Percentiles rank a stretch among this genome's conserved stretches.
These are phyloP conservation scores for Podaxis sp. DNA, from an alignment of 768 basidiomycete species.

Conservation along the genomic window DNA sequence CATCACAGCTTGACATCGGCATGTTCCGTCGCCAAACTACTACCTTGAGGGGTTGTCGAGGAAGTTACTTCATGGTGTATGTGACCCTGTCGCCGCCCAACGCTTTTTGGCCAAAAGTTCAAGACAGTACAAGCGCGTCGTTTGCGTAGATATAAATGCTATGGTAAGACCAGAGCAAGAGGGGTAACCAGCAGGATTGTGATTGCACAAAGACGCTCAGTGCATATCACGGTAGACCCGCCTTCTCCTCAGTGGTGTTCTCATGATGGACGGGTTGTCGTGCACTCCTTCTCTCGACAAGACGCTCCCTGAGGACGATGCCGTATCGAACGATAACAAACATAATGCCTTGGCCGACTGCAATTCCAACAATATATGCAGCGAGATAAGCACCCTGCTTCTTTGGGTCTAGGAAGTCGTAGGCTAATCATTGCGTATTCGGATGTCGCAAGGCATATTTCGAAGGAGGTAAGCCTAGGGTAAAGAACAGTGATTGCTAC, in stretches of 20 bases:
- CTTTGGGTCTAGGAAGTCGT: conserved; percentile 61
- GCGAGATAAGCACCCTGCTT: conserved; percentile 45
- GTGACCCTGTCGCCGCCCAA: too few species aligned
- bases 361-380: conserved; percentile 64
- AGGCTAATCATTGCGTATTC: conserved; percentile 40
- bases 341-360: conserved; percentile 46
- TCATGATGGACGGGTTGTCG: not conserved
- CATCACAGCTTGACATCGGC: too few species aligned
- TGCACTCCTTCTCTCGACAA: not conserved
- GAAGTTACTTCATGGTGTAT: too few species aligned
- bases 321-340: conserved; percentile 49
- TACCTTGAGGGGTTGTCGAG: too few species aligned
- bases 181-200: too few species aligned
- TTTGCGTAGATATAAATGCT: too few species aligned
- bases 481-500: conserved; percentile 22
- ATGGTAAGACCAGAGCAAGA: too few species aligned
- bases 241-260: not conserved
- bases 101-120: too few species aligned
- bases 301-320: conserved; percentile 35
- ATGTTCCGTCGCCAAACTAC: too few species aligned
- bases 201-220: too few species aligned
- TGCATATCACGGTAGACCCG: not conserved
- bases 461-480: not conserved
- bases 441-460: not conserved
- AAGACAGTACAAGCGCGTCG: too few species aligned